Evolutionary conservation across 2,329 filamentous ascomycete genomes (phyloP).

Genomic region (Cytospora schulzeri): DNA sequence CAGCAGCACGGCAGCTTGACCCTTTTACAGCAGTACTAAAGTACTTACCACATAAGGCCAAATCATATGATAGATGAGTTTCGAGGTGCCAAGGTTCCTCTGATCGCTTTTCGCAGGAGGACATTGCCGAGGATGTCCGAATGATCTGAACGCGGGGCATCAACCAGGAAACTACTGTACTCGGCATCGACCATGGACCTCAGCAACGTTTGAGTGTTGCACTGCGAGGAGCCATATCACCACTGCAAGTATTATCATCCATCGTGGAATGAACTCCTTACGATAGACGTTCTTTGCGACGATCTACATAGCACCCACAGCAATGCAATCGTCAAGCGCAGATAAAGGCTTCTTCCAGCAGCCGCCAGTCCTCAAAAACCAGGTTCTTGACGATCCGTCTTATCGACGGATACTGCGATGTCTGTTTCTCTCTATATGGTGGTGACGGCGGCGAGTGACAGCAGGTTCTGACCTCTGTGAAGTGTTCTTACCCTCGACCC

Average conservation of each 20-base stretch:
- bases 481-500: conserved; percentile 52
- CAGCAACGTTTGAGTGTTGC: not conserved
- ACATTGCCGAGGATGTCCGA: too few relatives aligned
- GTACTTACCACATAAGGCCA: too few relatives aligned
- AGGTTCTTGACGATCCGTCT: conserved; percentile 57
- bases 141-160: too few relatives aligned
- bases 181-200: not conserved
- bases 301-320: not conserved
- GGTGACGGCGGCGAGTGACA: conserved; percentile 28
- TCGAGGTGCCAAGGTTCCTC: too few relatives aligned
- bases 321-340: not conserved
- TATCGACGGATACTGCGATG: conserved; percentile 55
- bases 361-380: conserved; percentile 54
- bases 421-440: conserved; percentile 33
- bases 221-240: not conserved
- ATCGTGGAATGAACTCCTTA: not conserved
- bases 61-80: too few relatives aligned
- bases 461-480: conserved; percentile 8
- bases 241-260: not conserved
- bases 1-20: too few relatives aligned
- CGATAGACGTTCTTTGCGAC: not conserved
- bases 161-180: not conserved
- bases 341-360: conserved; percentile 58
- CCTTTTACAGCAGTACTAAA: too few relatives aligned
- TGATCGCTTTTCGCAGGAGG: too few relatives aligned